A percentile compares a stretch with the other conserved stretches of the same genome.
phyloP scores from a whole-genome alignment of 2,329 filamentous ascomycete genomes.

The Phaeosphaeriaceae sp. region DNA sequence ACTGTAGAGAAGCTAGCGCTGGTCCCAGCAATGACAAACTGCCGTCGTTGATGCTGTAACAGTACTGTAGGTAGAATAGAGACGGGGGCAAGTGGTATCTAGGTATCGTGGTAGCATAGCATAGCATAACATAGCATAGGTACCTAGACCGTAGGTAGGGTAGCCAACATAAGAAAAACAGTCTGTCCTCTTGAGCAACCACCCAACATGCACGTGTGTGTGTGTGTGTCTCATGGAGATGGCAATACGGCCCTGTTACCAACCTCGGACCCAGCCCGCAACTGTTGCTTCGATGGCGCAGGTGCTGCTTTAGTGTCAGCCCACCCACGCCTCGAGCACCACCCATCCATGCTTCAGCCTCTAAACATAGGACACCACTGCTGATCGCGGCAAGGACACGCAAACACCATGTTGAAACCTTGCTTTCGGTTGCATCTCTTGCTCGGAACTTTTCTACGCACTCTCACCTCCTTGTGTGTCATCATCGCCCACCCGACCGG shows the following conservation, averaged over 20 bases:
- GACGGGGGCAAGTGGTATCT: no score
- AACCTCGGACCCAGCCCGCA: background rate
- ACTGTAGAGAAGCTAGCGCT: no score
- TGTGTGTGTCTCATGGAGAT: background rate
- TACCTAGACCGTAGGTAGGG: no score
- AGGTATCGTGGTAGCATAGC: no score
- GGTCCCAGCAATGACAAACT: no score
- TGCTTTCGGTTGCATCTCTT: slow-evolving; percentile 1
- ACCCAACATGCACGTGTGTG: no score
- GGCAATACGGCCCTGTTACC: background rate
- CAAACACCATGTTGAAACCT: slow-evolving; percentile 4
- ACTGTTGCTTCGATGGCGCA: background rate
- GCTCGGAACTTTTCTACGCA: background rate
- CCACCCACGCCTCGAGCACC: no score
- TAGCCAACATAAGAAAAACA: no score
- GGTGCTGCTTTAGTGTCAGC: no score
- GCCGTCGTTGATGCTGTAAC: no score
- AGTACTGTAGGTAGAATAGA: no score
- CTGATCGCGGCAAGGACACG: slow-evolving; percentile 6
- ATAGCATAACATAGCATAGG: no score
- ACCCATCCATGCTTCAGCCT: slow-evolving; percentile 16
- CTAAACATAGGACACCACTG: slow-evolving; percentile 21
- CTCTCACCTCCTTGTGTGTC: background rate
- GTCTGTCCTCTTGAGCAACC: background rate
- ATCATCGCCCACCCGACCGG: background rate